A percentile compares a stretch with the other conserved stretches of the same genome.
These are phyloP conservation scores for Lactarius quietus DNA, from an alignment of 768 basidiomycete genomes.

Conservation along the genomic window DNA sequence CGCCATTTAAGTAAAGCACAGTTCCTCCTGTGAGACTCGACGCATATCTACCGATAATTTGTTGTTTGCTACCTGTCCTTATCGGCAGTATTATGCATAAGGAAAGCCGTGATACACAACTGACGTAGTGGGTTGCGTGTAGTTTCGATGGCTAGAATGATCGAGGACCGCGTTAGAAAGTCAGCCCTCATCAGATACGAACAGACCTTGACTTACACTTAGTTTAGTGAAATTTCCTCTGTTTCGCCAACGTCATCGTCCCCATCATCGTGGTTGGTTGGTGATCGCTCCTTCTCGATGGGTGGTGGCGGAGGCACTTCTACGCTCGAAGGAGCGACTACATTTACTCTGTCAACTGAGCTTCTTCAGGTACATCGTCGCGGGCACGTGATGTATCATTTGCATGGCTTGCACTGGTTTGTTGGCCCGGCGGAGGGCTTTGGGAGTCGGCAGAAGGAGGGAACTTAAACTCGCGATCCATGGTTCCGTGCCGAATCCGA, in stretches of 20 bases:
- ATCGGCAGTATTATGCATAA: neutral
- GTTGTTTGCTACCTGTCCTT: neutral
- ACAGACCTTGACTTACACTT: slow-evolving; percentile 4
- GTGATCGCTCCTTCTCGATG: slow-evolving; percentile 62
- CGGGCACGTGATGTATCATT: neutral
- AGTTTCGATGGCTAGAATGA: neutral
- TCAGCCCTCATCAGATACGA: neutral
- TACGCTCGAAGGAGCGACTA: slow-evolving; percentile 56
- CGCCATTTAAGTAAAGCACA: neutral
- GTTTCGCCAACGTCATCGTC: slow-evolving; percentile 80
- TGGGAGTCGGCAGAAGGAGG: slow-evolving; percentile 34
- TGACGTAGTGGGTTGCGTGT: neutral
- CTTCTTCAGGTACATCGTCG: slow-evolving; percentile 12
- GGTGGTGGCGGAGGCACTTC: slow-evolving; percentile 81
- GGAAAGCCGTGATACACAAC: neutral
- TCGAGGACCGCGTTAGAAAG: neutral
- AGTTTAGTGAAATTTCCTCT: slow-evolving; percentile 53
- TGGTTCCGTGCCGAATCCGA: slow-evolving; percentile 55
- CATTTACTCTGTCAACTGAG: slow-evolving; percentile 8
- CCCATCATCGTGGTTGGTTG: slow-evolving; percentile 44
- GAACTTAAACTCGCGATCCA: slow-evolving; percentile 76
- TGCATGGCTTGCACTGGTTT: neutral
- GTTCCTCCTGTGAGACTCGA: neutral
- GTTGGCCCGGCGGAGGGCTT: neutral
- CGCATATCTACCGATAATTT: neutral